Conservation (phyloP, 139 green algal species). For the Ettlia oleoabundans region DNA sequence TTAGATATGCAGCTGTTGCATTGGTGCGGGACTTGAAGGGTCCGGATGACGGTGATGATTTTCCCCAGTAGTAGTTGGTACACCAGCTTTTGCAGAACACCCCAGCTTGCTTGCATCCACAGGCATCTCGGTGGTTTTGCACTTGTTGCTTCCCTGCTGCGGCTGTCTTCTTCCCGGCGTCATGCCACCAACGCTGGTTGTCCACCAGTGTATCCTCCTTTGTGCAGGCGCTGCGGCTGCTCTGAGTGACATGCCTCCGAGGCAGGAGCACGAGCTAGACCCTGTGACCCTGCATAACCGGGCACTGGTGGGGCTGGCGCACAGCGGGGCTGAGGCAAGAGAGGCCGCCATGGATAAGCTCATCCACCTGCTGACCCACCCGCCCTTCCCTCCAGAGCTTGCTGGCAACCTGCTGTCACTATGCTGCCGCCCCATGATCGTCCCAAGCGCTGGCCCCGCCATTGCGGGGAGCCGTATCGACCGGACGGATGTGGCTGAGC, state of each 20-base stretch:
- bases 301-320: slow-evolving; percentile 19
- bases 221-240: slow-evolving; percentile 71
- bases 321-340: slow-evolving; percentile 56
- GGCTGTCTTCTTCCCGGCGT: slow-evolving; percentile 11
- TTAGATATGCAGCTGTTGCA: too few relatives aligned
- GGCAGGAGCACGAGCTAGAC: slow-evolving; percentile 85
- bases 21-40: too few relatives aligned
- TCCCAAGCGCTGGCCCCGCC: background rate
- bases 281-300: slow-evolving; percentile 92
- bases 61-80: too few relatives aligned
- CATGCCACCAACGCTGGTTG: too few relatives aligned
- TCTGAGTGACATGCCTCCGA: slow-evolving; percentile 85
- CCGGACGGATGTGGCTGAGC: slow-evolving; percentile 82
- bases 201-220: too few relatives aligned
- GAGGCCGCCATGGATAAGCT: slow-evolving; percentile 85
- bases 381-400: slow-evolving; percentile 82
- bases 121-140: too few relatives aligned
- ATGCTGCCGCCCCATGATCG: slow-evolving; percentile 75
- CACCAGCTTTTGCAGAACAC: too few relatives aligned
- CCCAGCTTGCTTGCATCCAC: too few relatives aligned
- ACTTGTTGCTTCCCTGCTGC: background rate
- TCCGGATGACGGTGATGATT: too few relatives aligned
- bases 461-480: slow-evolving; percentile 43
- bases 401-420: slow-evolving; percentile 89
- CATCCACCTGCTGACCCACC: slow-evolving; percentile 82